These are phyloP conservation scores for Alternaria triticina DNA, from an alignment of 2,329 filamentous ascomycete species.

Conservation along the genomic window DNA sequence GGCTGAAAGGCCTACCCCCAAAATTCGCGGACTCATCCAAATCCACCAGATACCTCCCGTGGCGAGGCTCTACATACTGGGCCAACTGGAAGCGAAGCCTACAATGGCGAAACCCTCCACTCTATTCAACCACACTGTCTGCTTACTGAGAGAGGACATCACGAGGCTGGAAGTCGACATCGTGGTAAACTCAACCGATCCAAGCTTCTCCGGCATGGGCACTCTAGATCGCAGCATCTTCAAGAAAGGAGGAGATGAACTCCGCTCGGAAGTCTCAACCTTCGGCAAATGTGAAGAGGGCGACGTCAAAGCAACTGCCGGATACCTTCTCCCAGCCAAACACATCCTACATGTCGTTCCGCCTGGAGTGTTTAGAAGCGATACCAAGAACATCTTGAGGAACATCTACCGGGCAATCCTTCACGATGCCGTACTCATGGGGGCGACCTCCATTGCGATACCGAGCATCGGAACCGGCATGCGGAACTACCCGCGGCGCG, in stretches of 20 bases:
- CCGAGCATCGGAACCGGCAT: constrained; percentile 42
- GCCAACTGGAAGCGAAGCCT: constrained; percentile 28
- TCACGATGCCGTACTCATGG: constrained; percentile 27
- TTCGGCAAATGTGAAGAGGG: constrained; percentile 37
- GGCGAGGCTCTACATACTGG: constrained; percentile 33
- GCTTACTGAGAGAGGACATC: constrained; percentile 42
- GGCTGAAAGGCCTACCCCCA: constrained; percentile 19
- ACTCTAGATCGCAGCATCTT: constrained; percentile 41
- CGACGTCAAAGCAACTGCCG: constrained; percentile 34
- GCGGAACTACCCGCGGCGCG: constrained; percentile 35
- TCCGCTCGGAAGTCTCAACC: constrained; percentile 28
- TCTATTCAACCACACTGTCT: constrained; percentile 37
- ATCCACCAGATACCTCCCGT: constrained; percentile 37
- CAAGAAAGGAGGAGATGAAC: constrained; percentile 31
- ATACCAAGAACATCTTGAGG: constrained; percentile 33
- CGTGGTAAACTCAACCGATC: constrained; percentile 43
- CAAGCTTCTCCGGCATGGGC: constrained; percentile 33
- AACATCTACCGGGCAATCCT: constrained; percentile 39
- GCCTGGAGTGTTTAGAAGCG: constrained; percentile 28
- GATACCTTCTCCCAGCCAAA: constrained; percentile 37
- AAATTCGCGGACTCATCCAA: constrained; percentile 23
- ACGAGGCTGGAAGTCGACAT: constrained; percentile 41
- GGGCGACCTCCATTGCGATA: constrained; percentile 41
- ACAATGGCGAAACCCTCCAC: constrained; percentile 31
- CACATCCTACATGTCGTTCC: constrained; percentile 40